Percentiles rank a stretch among this genome's conserved stretches.
Conservation (phyloP, 2,329 filamentous ascomycete species). For the Botryotinia globosa region DNA sequence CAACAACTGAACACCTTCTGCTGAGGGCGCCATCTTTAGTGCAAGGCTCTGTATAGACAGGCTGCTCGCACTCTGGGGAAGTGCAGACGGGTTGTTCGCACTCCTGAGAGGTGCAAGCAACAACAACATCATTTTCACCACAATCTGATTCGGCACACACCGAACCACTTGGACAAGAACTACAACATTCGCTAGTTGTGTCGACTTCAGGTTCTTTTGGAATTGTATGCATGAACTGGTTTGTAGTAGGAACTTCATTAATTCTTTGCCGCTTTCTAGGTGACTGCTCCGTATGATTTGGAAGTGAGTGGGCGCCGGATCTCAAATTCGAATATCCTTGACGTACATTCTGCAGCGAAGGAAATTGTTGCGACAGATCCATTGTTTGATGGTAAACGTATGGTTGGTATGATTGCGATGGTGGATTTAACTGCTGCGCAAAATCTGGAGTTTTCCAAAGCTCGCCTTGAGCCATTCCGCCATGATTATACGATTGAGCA, state of each 20-base stretch:
- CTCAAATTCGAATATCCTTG: background rate
- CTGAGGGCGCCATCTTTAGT: slow-evolving; percentile 21
- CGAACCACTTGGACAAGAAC: slow-evolving; percentile 32
- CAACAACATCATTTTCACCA: slow-evolving; percentile 21
- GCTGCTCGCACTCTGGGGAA: slow-evolving; percentile 26
- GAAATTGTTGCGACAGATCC: background rate
- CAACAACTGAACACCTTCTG: slow-evolving; percentile 17
- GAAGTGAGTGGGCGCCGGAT: background rate
- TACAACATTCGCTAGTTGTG: slow-evolving; percentile 33
- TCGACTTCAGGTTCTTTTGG: background rate
- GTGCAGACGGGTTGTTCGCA: slow-evolving; percentile 30
- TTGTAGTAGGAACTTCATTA: background rate
- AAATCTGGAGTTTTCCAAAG: background rate
- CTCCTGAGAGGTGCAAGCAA: slow-evolving; percentile 27
- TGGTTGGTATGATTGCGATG: slow-evolving; percentile 7
- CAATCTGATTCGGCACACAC: slow-evolving; percentile 32
- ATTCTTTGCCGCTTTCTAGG: slow-evolving; percentile 10
- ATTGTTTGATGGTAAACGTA: background rate
- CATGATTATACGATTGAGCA: background rate
- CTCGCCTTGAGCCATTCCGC: background rate
- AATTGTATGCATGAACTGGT: background rate
- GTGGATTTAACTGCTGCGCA: slow-evolving; percentile 4
- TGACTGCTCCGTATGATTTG: slow-evolving; percentile 2
- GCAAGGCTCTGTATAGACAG: slow-evolving; percentile 29
- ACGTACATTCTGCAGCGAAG: background rate